Base-by-base conservation (phyloP, 1,139 yeast species). In the Suzukiozyma palmioleophila region DNA sequence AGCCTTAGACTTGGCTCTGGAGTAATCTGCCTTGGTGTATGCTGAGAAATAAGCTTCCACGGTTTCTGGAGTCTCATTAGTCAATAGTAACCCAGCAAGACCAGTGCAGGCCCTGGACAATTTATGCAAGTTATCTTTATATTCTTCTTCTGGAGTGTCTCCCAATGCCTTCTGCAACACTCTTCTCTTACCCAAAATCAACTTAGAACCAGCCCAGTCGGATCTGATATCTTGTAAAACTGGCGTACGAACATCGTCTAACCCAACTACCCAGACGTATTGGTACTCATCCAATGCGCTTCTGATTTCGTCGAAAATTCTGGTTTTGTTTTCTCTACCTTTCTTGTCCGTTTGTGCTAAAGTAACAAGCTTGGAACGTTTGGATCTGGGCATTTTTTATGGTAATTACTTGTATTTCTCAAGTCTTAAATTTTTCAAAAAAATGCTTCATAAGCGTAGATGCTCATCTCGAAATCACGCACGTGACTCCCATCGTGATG, bases 261-360 rank as follows among this genome's bases (percentile, higher is more conserved):
- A 78, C 49, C 81, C 78, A 50, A 94, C 77, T 27, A 89, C 84
- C 92, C 96, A 92, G 36, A 79, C 82, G 63, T 81, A 87, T 56
- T 79, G 78, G 65, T 69, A 84, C 38, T 77, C 72, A 54, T 92
- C 97, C 45, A 92, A 75, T 16, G 85, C 81, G 46, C 76, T 75
- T 66, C 96, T 81, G 41, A 92, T 84, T 49, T 89, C 96, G 56
- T 89, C 96, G 49, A 89, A 92, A 52, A 90, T 81, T 57, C 92
- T 76, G 53, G 81, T 92, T 62, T 92, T 92, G 64, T 89, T 90
- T 53, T 88, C 97, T 51, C 83, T 82, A 40, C 96, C 96, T 63
- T 92, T 92, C 66, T 89, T 92, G 50, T 89, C 97, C 46, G 97
- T 90, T 61, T 90, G 92, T 29, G 98, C 92, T 53, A 92, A 74